Conservation (phyloP, 352 stramenopile species). For the Globisporangium cystogenes region DNA sequence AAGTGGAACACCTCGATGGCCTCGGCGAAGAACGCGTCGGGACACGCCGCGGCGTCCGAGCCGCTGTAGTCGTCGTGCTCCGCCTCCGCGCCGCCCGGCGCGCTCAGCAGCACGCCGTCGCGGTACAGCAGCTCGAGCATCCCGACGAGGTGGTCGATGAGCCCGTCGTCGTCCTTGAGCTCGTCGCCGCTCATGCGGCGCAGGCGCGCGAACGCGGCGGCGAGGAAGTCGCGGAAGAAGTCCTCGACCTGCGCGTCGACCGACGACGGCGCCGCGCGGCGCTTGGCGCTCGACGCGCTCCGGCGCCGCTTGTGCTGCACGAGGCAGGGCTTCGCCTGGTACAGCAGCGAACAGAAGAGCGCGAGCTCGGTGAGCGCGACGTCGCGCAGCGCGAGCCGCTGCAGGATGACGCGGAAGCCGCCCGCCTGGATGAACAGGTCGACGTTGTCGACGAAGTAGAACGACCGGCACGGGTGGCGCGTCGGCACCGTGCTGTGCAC, state of each 20-base stretch:
- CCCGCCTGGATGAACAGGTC: constrained; percentile 82
- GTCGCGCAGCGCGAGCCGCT: constrained; percentile 39
- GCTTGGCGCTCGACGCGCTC: constrained; percentile 30
- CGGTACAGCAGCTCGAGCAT: constrained; percentile 68
- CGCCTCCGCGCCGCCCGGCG: constrained; percentile 9
- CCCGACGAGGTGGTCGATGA: constrained; percentile 70
- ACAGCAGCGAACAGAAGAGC: constrained; percentile 62
- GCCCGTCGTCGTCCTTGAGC: constrained; percentile 73
- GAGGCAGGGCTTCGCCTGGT: constrained; percentile 72
- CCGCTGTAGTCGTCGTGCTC: constrained; percentile 15
- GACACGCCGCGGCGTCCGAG: constrained; percentile 11
- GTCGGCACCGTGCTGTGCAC: constrained; percentile 43
- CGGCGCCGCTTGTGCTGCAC: constrained; percentile 48
- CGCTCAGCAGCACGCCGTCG: constrained; percentile 50
- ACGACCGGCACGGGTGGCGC: constrained; percentile 67
- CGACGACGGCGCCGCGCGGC: constrained; percentile 10
- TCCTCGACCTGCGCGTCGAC: constrained; percentile 46
- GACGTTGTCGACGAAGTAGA: constrained; percentile 82
- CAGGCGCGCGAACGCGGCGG: constrained; percentile 61
- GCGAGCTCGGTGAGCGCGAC: constrained; percentile 54
- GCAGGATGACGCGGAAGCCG: constrained; percentile 67
- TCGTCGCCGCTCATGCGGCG: constrained; percentile 61
- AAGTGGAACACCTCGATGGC: constrained; percentile 80
- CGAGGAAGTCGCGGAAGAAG: constrained; percentile 79
- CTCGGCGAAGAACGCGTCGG: constrained; percentile 56